These are phyloP conservation scores for Sindora glabra DNA, from an alignment of 306 rosid species.

Conservation along the genomic window DNA sequence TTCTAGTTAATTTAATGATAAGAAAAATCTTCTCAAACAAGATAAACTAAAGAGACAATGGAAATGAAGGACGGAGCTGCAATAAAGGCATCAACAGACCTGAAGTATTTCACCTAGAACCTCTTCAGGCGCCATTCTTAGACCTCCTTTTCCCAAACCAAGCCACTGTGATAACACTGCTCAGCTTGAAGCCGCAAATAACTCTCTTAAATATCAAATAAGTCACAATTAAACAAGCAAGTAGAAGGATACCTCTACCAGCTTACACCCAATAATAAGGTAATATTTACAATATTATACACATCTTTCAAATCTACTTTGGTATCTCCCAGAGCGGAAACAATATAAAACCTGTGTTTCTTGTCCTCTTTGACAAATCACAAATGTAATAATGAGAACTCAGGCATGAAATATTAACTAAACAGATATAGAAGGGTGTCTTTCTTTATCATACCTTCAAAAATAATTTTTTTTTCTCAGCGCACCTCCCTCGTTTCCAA, in stretches of 20 bases:
- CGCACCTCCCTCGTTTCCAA: conserved; percentile 66
- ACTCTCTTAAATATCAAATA: conserved; percentile 9
- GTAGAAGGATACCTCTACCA: conserved; percentile 1
- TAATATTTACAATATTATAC: neutral
- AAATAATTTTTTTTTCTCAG: conserved; percentile 78
- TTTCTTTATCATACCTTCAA: conserved; percentile 59
- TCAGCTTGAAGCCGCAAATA: conserved; percentile 32
- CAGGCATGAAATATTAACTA: neutral
- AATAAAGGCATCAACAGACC: conserved; percentile 41
- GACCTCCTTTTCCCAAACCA: conserved; percentile 94
- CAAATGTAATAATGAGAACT: neutral
- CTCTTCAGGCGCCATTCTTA: conserved; percentile 97
- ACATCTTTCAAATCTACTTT: conserved; percentile 83
- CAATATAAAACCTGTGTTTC: conserved; percentile 76
- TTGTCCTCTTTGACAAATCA: conserved; percentile 58
- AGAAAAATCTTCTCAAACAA: too few relatives aligned
- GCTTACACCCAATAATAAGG: neutral
- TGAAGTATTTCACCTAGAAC: conserved; percentile 83
- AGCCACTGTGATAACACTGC: conserved; percentile 88
- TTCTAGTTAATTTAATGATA: too few relatives aligned
- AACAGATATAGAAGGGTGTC: neutral
- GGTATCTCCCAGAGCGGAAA: conserved; percentile 74
- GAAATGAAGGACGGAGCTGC: too few relatives aligned
- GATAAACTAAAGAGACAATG: too few relatives aligned
- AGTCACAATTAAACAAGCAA: neutral